Percentiles rank a stretch among this genome's conserved stretches.
Evolutionary conservation across 257 asterid species (phyloP).

Genomic region (Solanum pimpinellifolium): DNA sequence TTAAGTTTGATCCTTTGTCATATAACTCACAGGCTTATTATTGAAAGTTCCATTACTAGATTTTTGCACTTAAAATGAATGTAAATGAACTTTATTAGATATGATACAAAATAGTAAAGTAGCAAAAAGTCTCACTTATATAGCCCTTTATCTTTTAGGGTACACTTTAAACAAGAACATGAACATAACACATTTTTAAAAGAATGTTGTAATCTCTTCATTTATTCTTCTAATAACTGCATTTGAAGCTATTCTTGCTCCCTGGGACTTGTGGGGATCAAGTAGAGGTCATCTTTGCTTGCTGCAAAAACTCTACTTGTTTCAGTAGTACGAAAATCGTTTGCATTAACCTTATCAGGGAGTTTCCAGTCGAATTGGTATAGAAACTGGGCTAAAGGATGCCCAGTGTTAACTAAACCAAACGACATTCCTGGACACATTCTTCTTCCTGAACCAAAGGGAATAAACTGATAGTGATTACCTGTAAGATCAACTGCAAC

Average conservation of each 20-base stretch:
- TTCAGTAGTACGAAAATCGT: background rate
- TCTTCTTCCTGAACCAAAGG: constrained; percentile 14
- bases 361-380: constrained; percentile 8
- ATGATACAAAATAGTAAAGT: background rate
- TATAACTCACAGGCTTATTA: background rate
- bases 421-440: constrained; percentile 8
- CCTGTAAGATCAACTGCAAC: constrained; percentile 1
- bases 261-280: background rate
- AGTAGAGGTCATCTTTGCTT: constrained; percentile 3
- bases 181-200: background rate
- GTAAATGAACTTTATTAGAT: background rate
- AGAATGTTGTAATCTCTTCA: background rate
- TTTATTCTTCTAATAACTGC: background rate
- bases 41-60: background rate
- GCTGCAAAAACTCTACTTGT: background rate
- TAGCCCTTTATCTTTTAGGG: background rate
- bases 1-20: background rate
- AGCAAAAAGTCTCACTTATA: background rate
- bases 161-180: background rate
- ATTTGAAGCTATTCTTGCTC: background rate
- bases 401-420: background rate
- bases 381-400: constrained; percentile 3
- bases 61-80: background rate
- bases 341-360: background rate
- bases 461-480: constrained; percentile 1